These are phyloP conservation scores for Angomonas deanei DNA, from an alignment of 208 protist species.

Conservation along the genomic window DNA sequence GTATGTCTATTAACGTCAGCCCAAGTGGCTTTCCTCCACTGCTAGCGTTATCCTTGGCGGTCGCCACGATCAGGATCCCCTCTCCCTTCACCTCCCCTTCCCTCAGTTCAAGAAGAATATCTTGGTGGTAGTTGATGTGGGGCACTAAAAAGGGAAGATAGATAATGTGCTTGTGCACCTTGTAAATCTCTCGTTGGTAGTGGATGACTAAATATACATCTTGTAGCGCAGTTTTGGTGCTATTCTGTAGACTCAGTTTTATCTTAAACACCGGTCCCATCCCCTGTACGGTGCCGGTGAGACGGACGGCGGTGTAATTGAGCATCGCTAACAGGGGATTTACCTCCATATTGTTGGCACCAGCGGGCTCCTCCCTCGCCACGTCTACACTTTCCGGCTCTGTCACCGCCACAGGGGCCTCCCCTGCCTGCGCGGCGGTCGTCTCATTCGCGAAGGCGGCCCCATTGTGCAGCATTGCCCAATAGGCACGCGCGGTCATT, in stretches of 20 bases:
- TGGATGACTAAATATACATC: conserved; percentile 59
- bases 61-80: conserved; percentile 55
- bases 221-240: conserved; percentile 33
- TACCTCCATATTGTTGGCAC: not conserved
- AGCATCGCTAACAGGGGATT: not conserved
- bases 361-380: not conserved
- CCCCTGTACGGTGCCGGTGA: conserved; percentile 81
- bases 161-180: conserved; percentile 37
- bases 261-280: conserved; percentile 90
- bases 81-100: conserved; percentile 55
- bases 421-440: not conserved
- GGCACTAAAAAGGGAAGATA: conserved; percentile 65
- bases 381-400: not conserved
- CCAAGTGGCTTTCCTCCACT: conserved; percentile 31
- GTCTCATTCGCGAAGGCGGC: not conserved
- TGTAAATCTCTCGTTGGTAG: conserved; percentile 52
- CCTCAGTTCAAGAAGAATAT: conserved; percentile 51
- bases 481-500: conserved; percentile 82
- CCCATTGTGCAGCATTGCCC: conserved; percentile 54
- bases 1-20: conserved; percentile 74
- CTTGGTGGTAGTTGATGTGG: conserved; percentile 45
- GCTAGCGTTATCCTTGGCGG: conserved; percentile 3
- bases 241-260: conserved; percentile 78
- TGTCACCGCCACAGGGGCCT: not conserved
- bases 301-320: conserved; percentile 23